A percentile compares a stretch with the other conserved stretches of the same genome.
phyloP scores from a whole-genome alignment of 345 rosid species.

The Carallia pectinifolia region DNA sequence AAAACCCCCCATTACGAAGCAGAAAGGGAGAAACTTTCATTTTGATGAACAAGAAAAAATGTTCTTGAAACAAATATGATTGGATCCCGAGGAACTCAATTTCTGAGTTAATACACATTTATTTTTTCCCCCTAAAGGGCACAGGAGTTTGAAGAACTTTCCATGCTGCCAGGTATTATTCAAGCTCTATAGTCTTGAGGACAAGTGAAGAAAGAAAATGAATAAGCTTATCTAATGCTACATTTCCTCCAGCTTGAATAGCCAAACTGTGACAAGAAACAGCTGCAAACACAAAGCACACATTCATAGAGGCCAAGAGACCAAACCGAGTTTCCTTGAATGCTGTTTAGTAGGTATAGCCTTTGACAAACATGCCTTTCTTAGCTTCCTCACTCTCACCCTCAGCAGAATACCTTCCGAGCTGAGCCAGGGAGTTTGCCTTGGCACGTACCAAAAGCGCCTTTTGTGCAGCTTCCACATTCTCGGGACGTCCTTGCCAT shows the following conservation, averaged over 20 bases:
- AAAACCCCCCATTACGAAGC: too few species aligned
- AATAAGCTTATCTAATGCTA: conserved; percentile 10
- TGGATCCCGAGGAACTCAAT: background rate
- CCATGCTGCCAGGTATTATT: conserved; percentile 15
- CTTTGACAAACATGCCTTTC: conserved; percentile 97
- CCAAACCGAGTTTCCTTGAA: background rate
- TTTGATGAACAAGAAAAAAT: too few species aligned
- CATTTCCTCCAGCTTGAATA: conserved; percentile 9
- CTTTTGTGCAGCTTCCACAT: conserved; percentile 74
- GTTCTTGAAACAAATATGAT: background rate
- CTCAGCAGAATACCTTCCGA: conserved; percentile 77
- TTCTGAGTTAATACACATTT: background rate
- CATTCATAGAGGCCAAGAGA: background rate
- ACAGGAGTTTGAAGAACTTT: background rate
- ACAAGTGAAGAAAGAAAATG: conserved; percentile 1
- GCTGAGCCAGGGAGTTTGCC: conserved; percentile 96
- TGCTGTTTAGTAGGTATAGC: conserved; percentile 74
- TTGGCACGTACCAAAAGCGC: conserved; percentile 88
- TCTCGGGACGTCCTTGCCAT: conserved; percentile 92
- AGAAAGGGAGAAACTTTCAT: too few species aligned
- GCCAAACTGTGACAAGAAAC: conserved; percentile 5
- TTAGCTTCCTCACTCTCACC: conserved; percentile 89
- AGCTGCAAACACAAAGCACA: background rate
- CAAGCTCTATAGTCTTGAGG: background rate
- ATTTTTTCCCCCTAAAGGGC: background rate